Percentiles rank a stretch among this genome's conserved stretches.
These are phyloP conservation scores for Aspergillus nidulans DNA, from an alignment of 495 filamentous ascomycete genomes.

Conservation along the genomic window DNA sequence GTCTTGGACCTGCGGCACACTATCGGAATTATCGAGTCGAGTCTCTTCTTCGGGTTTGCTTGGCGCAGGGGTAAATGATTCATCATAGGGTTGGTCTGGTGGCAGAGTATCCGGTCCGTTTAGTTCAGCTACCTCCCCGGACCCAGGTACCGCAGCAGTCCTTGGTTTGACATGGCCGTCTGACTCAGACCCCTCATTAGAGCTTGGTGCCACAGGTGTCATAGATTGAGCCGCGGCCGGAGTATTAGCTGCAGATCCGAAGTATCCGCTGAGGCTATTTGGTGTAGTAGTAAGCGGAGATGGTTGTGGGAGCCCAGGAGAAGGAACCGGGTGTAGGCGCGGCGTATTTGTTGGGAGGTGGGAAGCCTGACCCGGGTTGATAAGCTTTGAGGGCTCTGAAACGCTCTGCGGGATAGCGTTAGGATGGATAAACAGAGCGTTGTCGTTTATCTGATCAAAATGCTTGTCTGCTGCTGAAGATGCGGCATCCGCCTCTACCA, in stretches of 20 bases:
- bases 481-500: not conserved
- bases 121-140: not conserved
- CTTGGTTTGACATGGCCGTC: too few relatives aligned
- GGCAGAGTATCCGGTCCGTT: not conserved
- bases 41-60: too few relatives aligned
- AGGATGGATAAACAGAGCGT: constrained; percentile 11
- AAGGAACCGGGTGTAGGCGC: constrained; percentile 41
- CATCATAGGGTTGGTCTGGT: not conserved
- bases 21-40: too few relatives aligned
- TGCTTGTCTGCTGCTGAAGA: constrained; percentile 6
- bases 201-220: too few relatives aligned
- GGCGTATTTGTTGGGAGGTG: constrained; percentile 39
- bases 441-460: constrained; percentile 20
- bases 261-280: constrained; percentile 28
- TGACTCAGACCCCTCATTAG: too few relatives aligned
- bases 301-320: constrained; percentile 41
- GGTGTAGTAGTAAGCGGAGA: constrained; percentile 39
- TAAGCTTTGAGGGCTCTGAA: constrained; percentile 14
- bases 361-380: not conserved
- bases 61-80: too few relatives aligned
- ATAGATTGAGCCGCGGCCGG: not conserved
- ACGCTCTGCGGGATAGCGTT: not conserved
- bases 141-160: too few relatives aligned
- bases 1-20: not conserved
- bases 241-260: constrained; percentile 16